phyloP scores from a whole-genome alignment of 1,284 basidiomycete genomes.

The Leccinum pachyderme region DNA sequence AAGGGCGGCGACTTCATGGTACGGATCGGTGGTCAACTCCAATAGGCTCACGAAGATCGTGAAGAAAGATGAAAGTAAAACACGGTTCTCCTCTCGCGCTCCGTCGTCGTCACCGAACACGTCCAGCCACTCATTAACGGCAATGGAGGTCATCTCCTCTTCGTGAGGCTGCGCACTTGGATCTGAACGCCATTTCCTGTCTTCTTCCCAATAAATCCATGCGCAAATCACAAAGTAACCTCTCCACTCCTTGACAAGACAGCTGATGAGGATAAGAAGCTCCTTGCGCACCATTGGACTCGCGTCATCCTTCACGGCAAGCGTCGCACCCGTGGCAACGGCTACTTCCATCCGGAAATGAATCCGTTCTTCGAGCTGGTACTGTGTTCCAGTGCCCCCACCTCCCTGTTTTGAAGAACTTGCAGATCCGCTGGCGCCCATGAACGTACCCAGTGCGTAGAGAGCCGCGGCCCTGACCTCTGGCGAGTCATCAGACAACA shows the following conservation, averaged over 20 bases:
- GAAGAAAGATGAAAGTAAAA: slow-evolving; percentile 86
- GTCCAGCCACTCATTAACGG: slow-evolving; percentile 78
- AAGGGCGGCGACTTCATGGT: slow-evolving; percentile 87
- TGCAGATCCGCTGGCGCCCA: slow-evolving; percentile 83
- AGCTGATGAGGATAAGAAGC: slow-evolving; percentile 87
- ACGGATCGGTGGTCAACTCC: slow-evolving; percentile 91
- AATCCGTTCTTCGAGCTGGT: slow-evolving; percentile 76
- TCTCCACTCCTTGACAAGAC: slow-evolving; percentile 93
- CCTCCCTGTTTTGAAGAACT: slow-evolving; percentile 70
- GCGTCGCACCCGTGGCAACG: slow-evolving; percentile 70
- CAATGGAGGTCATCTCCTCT: slow-evolving; percentile 65
- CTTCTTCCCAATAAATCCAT: slow-evolving; percentile 93
- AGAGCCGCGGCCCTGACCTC: slow-evolving; percentile 92
- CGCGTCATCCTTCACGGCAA: slow-evolving; percentile 90
- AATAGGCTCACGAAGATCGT: slow-evolving; percentile 89
- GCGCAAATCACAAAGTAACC: slow-evolving; percentile 96
- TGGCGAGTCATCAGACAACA: slow-evolving; percentile 86
- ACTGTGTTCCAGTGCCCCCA: slow-evolving; percentile 84
- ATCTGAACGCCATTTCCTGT: slow-evolving; percentile 53
- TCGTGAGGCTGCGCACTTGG: slow-evolving; percentile 42
- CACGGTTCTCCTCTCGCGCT: slow-evolving; percentile 75
- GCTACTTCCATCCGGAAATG: slow-evolving; percentile 81
- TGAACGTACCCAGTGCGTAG: slow-evolving; percentile 91
- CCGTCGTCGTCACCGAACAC: slow-evolving; percentile 61
- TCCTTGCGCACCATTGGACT: slow-evolving; percentile 97